Evolutionary conservation across 805 yeast genomes (phyloP).

Genomic region (Candida nonsorbophila): DNA sequence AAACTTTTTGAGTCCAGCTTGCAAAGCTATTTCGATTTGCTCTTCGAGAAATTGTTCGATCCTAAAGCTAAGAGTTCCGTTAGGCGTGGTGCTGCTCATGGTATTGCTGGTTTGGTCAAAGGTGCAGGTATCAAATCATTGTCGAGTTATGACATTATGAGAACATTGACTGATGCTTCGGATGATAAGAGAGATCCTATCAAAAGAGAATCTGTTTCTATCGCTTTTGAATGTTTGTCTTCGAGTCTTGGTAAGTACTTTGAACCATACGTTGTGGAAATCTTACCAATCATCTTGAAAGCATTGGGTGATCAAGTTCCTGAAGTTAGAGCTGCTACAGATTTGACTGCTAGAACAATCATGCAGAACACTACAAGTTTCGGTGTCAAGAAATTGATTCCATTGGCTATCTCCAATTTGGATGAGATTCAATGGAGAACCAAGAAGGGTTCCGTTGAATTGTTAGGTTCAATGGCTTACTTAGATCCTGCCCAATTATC

Average conservation of each 20-base stretch:
- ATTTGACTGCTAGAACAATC: slow-evolving; percentile 76
- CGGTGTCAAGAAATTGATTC: slow-evolving; percentile 89
- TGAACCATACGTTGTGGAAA: slow-evolving; percentile 91
- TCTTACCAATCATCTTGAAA: slow-evolving; percentile 74
- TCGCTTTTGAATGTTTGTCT: slow-evolving; percentile 81
- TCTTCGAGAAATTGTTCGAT: slow-evolving; percentile 57
- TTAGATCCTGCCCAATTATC: slow-evolving; percentile 92
- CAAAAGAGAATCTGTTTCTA: slow-evolving; percentile 82
- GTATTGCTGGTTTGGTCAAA: slow-evolving; percentile 87
- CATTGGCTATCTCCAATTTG: slow-evolving; percentile 78
- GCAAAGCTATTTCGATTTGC: slow-evolving; percentile 47
- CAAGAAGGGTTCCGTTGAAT: slow-evolving; percentile 93
- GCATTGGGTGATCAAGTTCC: slow-evolving; percentile 79
- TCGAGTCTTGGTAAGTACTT: slow-evolving; percentile 68
- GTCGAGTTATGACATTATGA: slow-evolving; percentile 69
- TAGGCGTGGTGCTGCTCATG: slow-evolving; percentile 95
- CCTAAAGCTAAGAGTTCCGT: slow-evolving; percentile 36
- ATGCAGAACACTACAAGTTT: slow-evolving; percentile 89
- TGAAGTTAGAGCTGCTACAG: slow-evolving; percentile 88
- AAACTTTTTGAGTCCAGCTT: slow-evolving; percentile 47
- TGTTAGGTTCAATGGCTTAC: slow-evolving; percentile 97
- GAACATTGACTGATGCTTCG: slow-evolving; percentile 72
- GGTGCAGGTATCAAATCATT: slow-evolving; percentile 83
- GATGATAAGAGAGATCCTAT: slow-evolving; percentile 76
- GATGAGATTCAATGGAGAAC: slow-evolving; percentile 94